Evolutionary conservation across 139 green algal species (phyloP), one percentile per base, ranked within the genome.

Genomic region (Ostreobium quekettii): DNA sequence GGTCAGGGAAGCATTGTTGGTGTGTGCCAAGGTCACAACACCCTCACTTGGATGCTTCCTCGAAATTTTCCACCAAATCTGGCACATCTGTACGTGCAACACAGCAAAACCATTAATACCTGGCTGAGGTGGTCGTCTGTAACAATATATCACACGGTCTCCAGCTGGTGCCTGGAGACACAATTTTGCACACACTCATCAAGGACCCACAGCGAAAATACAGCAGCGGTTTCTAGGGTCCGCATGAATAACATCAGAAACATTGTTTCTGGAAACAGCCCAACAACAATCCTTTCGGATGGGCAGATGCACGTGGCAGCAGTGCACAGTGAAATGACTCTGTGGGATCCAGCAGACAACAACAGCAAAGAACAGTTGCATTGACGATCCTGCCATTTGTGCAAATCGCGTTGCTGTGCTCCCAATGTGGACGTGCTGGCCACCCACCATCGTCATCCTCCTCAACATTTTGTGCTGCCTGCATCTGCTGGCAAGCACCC

Each of bases 31-130:
- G n/a, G n/a, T n/a, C n/a, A n/a, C n/a, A n/a, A n/a, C n/a, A n/a
- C 42, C 19, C 42, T 53, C 19, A 66, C 74, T 86, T 76, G 38
- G 79, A 66, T 3, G 67, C 73, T 31, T 76, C 75, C 71, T 95
- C 89, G 65, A 95, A 95, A 82, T 93, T 90, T 67, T 93, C 90
- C 31, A 97, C 90, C 53, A 97, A 80, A 61, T 96, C 89, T 2
- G 90, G 90, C 48, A 97, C 91, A 66, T 96, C 89, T 85, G 79
- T 60, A 68, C 11, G 4, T 24, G 28, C 2, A 48, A 24, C 1
- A 47, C 2, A 53, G 29, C 3, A 71, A 1, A 47, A 48, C 64
- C 60, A 71, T n/a, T 19, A 71, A 68, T 59, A 60, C n/a, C n/a
- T n/a, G 60, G 56, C n/a, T 31, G 37, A 63, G 61, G 11, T 68